Evolutionary conservation across 768 basidiomycete genomes (phyloP).

Genomic region (Boletus rufocinnamomeus): DNA sequence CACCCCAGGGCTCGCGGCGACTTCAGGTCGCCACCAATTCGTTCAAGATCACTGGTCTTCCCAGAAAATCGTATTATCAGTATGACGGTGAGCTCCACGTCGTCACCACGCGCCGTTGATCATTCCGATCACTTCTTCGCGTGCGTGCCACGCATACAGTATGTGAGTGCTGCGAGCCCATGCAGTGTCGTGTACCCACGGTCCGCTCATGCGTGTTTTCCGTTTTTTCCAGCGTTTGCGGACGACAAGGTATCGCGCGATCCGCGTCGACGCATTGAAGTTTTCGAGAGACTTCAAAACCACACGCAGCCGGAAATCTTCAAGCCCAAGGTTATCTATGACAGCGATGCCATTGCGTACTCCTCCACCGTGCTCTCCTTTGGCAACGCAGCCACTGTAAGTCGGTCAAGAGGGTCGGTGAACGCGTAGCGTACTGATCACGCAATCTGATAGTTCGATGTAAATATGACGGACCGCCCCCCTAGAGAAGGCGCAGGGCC

Average conservation of each 20-base stretch:
- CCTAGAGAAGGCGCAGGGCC: conserved; percentile 12
- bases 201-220: neutral
- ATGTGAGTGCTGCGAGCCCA: conserved; percentile 22
- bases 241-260: conserved; percentile 6
- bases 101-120: conserved; percentile 3
- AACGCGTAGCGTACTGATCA: neutral
- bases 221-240: conserved; percentile 18
- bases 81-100: conserved; percentile 34
- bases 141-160: conserved; percentile 20
- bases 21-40: conserved; percentile 38
- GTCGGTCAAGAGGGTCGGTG: conserved; percentile 4
- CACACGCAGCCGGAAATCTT: conserved; percentile 38
- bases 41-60: conserved; percentile 33
- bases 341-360: conserved; percentile 47
- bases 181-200: neutral
- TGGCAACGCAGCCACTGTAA: conserved; percentile 34
- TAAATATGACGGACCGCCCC: conserved; percentile 35
- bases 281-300: conserved; percentile 41
- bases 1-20: conserved; percentile 15
- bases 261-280: conserved; percentile 31
- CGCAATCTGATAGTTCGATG: conserved; percentile 34
- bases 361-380: conserved; percentile 35
- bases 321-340: conserved; percentile 47
- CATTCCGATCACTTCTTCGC: conserved; percentile 10
- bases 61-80: conserved; percentile 30